Conservation (phyloP, 805 yeast genomes). For the Nakazawaea pomicola region DNA sequence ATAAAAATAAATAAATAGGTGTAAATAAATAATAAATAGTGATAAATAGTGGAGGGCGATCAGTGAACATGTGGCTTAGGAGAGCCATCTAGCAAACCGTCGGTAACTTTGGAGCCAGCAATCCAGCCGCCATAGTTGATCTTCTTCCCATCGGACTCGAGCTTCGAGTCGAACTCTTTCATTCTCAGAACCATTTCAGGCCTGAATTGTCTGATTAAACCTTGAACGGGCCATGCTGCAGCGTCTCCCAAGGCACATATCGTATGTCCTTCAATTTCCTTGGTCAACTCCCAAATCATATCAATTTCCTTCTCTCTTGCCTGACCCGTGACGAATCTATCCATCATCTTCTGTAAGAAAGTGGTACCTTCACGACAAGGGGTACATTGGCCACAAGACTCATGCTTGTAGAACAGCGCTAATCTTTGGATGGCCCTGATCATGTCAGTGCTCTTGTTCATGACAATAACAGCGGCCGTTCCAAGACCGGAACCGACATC, state of each 20-base stretch:
- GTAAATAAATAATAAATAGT: not conserved
- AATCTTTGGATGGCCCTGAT: slow-evolving; percentile 84
- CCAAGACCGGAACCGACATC: slow-evolving; percentile 87
- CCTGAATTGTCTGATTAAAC: slow-evolving; percentile 77
- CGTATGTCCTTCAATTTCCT: slow-evolving; percentile 87
- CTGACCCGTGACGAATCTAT: slow-evolving; percentile 73
- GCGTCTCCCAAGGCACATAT: slow-evolving; percentile 93
- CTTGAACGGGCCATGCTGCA: slow-evolving; percentile 92
- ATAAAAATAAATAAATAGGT: slow-evolving; percentile 10
- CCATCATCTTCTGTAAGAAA: slow-evolving; percentile 81
- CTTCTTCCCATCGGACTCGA: slow-evolving; percentile 29
- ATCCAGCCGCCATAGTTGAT: slow-evolving; percentile 79
- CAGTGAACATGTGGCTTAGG: slow-evolving; percentile 37
- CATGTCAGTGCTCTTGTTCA: slow-evolving; percentile 83
- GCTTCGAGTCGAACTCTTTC: slow-evolving; percentile 47
- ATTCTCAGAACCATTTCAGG: slow-evolving; percentile 79
- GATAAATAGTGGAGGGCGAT: slow-evolving; percentile 1
- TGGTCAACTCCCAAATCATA: slow-evolving; percentile 76
- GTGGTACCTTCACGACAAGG: slow-evolving; percentile 95
- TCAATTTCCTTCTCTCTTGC: slow-evolving; percentile 80
- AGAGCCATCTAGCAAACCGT: slow-evolving; percentile 61
- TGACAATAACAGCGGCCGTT: slow-evolving; percentile 89
- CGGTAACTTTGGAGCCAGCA: slow-evolving; percentile 47
- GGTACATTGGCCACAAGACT: slow-evolving; percentile 92
- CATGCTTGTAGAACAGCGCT: slow-evolving; percentile 82